Percentiles rank a stretch among this genome's conserved stretches.
Conservation (phyloP, 83 land plant species). For the Picea abies region DNA sequence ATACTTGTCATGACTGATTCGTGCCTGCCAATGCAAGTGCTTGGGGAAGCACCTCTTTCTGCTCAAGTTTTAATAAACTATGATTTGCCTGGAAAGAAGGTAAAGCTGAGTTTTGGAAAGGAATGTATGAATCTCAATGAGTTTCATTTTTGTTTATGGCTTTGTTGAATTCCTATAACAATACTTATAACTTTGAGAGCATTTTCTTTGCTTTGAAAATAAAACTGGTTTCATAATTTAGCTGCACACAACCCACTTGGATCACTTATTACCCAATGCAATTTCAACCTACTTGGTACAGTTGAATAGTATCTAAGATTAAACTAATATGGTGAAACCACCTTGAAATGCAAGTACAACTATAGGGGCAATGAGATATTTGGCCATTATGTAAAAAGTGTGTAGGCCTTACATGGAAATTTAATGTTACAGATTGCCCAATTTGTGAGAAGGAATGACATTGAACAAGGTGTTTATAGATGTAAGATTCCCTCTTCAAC, state of each 20-base stretch:
- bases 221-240: background rate
- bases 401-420: no score
- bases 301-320: background rate
- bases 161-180: background rate
- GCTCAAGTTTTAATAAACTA: slow-evolving; percentile 84
- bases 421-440: no score
- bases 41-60: slow-evolving; percentile 74
- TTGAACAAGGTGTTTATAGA: no score
- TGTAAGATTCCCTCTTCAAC: no score
- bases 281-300: background rate
- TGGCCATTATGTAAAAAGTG: no score
- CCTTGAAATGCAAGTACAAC: background rate
- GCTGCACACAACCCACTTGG: background rate
- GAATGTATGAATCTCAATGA: background rate
- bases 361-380: background rate
- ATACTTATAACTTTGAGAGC: background rate
- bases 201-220: background rate
- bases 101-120: slow-evolving; percentile 18
- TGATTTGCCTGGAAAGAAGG: slow-evolving; percentile 93
- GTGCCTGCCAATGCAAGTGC: slow-evolving; percentile 69
- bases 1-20: slow-evolving; percentile 86
- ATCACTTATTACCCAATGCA: background rate
- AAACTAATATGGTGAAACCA: background rate
- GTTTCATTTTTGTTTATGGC: background rate
- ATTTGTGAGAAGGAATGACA: no score